Percentiles rank a stretch among this genome's conserved stretches.
Conservation (phyloP, 1,284 basidiomycete species). For the Bondarzewia mesenterica region DNA sequence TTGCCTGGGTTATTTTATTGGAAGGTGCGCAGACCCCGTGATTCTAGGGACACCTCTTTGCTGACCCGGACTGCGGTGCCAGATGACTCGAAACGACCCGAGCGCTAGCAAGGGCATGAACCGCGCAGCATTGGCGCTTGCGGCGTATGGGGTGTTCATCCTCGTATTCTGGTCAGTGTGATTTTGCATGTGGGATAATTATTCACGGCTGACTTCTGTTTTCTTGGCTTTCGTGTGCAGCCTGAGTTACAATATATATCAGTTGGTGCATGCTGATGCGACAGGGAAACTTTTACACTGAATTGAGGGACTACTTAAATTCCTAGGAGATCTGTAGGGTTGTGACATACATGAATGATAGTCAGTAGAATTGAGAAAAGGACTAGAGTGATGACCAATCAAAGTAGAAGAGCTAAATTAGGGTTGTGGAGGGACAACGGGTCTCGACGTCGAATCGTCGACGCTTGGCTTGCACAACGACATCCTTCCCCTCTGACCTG, state of each 20-base stretch:
- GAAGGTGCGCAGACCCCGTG: constrained; percentile 43
- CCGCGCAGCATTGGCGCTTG: constrained; percentile 57
- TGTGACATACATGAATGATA: too few relatives aligned
- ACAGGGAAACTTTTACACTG: neutral
- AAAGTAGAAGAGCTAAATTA: too few relatives aligned
- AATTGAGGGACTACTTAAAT: too few relatives aligned
- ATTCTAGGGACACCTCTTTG: constrained; percentile 10
- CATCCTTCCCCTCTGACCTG: constrained; percentile 14
- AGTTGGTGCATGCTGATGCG: constrained; percentile 27
- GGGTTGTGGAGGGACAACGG: too few relatives aligned
- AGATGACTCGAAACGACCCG: constrained; percentile 69
- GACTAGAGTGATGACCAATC: too few relatives aligned
- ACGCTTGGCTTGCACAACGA: neutral
- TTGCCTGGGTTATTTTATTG: constrained; percentile 84
- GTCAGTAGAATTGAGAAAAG: too few relatives aligned
- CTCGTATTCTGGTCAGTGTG: constrained; percentile 78
- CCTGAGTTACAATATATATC: constrained; percentile 70
- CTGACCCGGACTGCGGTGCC: too few relatives aligned
- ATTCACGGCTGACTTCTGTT: constrained; percentile 3
- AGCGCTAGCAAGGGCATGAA: constrained; percentile 49
- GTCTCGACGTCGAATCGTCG: too few relatives aligned
- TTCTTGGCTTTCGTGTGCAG: constrained; percentile 30
- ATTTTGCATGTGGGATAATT: constrained; percentile 6
- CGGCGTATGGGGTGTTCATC: constrained; percentile 72
- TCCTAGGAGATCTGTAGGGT: too few relatives aligned